A percentile compares a stretch with the other conserved stretches of the same genome.
Evolutionary conservation across 2,329 filamentous ascomycete genomes (phyloP).

Genomic region (Scedosporium dehoogii): DNA sequence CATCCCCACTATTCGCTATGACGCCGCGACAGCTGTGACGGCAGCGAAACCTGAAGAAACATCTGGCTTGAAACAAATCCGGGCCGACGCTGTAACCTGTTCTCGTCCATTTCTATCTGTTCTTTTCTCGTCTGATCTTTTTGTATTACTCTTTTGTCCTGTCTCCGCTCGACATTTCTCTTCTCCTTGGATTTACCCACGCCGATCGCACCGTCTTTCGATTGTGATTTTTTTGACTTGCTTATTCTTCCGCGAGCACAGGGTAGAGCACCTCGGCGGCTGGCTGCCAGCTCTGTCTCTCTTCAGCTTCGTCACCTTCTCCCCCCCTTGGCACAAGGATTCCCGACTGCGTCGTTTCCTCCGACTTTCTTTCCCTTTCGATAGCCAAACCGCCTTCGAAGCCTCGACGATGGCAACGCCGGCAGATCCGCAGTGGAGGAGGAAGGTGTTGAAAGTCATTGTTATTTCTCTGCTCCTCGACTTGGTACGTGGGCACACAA

Average conservation of each 20-base stretch:
- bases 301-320: background rate
- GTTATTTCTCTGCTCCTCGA: constrained; percentile 85
- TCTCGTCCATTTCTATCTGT: background rate
- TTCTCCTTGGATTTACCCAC: background rate
- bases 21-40: background rate
- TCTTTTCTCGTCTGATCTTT: background rate
- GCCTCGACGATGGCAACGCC: constrained; percentile 24
- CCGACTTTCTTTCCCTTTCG: background rate
- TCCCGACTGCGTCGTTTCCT: background rate
- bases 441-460: constrained; percentile 75
- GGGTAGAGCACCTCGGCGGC: background rate
- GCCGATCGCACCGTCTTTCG: background rate
- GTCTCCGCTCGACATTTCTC: background rate
- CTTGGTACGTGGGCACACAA: constrained; percentile 47
- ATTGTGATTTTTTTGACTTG: background rate
- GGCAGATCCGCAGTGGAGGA: constrained; percentile 51
- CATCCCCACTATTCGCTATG: background rate
- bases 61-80: constrained; percentile 1
- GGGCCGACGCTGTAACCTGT: background rate
- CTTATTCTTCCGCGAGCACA: background rate
- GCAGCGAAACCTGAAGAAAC: background rate
- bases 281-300: constrained; percentile 2
- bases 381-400: background rate
- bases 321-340: background rate
- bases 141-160: background rate